Conservation (phyloP, 2,329 filamentous ascomycete species). For the Calonectria hawksworthii region DNA sequence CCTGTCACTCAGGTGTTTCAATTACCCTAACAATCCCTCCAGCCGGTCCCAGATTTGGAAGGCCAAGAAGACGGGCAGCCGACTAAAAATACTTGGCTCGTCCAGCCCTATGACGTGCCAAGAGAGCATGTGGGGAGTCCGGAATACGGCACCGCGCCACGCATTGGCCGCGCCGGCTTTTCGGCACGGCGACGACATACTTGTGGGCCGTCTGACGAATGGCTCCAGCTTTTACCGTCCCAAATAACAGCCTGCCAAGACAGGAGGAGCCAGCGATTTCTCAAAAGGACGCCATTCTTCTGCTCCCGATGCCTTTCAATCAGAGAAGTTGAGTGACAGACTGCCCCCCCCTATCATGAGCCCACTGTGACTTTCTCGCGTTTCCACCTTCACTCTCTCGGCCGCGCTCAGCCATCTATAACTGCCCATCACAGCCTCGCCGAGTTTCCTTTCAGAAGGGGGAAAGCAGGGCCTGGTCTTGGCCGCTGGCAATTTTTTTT, state of each 20-base stretch:
- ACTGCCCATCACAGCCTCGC: neutral
- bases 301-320: slow-evolving; percentile 15
- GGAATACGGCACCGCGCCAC: slow-evolving; percentile 10
- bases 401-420: neutral
- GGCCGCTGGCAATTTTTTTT: neutral
- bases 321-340: slow-evolving; percentile 15
- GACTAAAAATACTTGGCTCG: neutral
- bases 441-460: neutral
- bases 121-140: neutral
- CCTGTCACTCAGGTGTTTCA: neutral
- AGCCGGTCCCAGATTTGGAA: neutral
- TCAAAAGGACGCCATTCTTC: neutral
- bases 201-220: slow-evolving; percentile 18
- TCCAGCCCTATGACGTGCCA: slow-evolving; percentile 11
- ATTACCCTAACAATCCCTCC: neutral
- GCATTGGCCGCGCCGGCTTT: slow-evolving; percentile 19
- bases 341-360: neutral
- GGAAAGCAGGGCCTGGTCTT: neutral
- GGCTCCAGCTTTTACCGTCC: neutral
- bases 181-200: slow-evolving; percentile 8
- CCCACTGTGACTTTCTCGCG: neutral
- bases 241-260: neutral
- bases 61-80: neutral
- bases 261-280: neutral
- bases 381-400: neutral